A percentile compares a stretch with the other conserved stretches of the same genome.
phyloP scores from a whole-genome alignment of 805 yeast species.

The Candida andamanensis region DNA sequence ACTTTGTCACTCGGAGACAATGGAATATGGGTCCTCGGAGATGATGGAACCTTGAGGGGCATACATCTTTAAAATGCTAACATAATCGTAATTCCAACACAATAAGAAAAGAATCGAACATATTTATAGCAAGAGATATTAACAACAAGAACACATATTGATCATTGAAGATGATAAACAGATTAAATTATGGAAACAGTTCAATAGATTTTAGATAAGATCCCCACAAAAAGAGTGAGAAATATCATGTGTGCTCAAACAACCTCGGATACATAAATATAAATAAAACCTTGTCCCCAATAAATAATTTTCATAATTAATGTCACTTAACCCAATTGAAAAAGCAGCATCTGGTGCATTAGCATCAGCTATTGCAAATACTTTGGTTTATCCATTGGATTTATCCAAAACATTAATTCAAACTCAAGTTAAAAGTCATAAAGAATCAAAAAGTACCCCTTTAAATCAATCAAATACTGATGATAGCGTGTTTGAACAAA shows the following conservation, averaged over 20 bases:
- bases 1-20: slow-evolving; percentile 38
- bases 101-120: slow-evolving; percentile 19
- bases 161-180: slow-evolving; percentile 44
- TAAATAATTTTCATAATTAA: too few relatives aligned
- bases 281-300: too few relatives aligned
- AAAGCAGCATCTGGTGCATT: slow-evolving; percentile 79
- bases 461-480: slow-evolving; percentile 7
- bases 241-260: too few relatives aligned
- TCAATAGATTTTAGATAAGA: too few relatives aligned
- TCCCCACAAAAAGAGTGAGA: too few relatives aligned
- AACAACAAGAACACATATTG: slow-evolving; percentile 29
- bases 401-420: slow-evolving; percentile 72
- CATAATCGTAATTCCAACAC: slow-evolving; percentile 28
- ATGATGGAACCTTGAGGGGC: slow-evolving; percentile 63
- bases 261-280: too few relatives aligned
- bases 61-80: slow-evolving; percentile 42
- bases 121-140: slow-evolving; percentile 1
- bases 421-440: slow-evolving; percentile 46
- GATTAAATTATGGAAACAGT: slow-evolving; percentile 16
- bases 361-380: slow-evolving; percentile 76
- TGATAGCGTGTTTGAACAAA: slow-evolving; percentile 14
- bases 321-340: slow-evolving; percentile 64
- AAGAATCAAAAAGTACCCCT: slow-evolving; percentile 3
- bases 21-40: slow-evolving; percentile 67
- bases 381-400: slow-evolving; percentile 77